phyloP scores from a whole-genome alignment of 306 rosid genomes.

The Corylus avellana region DNA sequence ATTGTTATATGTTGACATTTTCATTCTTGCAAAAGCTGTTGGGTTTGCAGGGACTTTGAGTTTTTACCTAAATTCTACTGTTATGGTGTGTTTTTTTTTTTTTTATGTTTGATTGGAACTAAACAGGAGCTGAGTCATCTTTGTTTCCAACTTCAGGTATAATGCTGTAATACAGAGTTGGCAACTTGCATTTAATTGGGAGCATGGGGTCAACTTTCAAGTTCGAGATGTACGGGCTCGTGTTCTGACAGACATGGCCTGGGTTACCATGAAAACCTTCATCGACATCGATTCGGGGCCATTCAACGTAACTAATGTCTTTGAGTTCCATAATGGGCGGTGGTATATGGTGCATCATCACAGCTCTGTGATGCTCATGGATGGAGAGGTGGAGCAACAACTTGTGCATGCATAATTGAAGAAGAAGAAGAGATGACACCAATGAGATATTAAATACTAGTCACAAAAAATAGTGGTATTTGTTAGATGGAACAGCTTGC shows the following conservation, averaged over 20 bases:
- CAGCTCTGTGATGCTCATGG: conserved; percentile 68
- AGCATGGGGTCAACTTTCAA: conserved; percentile 81
- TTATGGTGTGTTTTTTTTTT: not conserved
- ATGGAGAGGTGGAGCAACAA: conserved; percentile 66
- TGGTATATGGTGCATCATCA: conserved; percentile 99
- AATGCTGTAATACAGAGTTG: conserved; percentile 80
- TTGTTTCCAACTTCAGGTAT: conserved; percentile 53
- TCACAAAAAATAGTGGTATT: conserved; percentile 49
- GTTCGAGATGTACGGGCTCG: conserved; percentile 87
- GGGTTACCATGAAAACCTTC: conserved; percentile 91
- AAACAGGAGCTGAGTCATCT: conserved; percentile 14
- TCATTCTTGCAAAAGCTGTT: not conserved
- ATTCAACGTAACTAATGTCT: conserved; percentile 76
- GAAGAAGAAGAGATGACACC: conserved; percentile 20
- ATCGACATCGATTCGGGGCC: conserved; percentile 82
- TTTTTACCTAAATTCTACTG: not conserved
- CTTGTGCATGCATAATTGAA: conserved; percentile 61
- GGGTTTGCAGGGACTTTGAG: not conserved
- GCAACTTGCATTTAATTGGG: conserved; percentile 90
- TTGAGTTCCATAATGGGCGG: conserved; percentile 73
- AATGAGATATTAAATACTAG: conserved; percentile 52
- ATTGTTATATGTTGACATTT: not conserved
- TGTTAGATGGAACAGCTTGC: conserved; percentile 55
- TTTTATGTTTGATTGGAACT: not conserved
- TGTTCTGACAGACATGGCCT: conserved; percentile 84